Evolutionary conservation across 352 stramenopile genomes (phyloP), one percentile per base, ranked within the genome.

Genomic region (Peronosclerospora sorghi): DNA sequence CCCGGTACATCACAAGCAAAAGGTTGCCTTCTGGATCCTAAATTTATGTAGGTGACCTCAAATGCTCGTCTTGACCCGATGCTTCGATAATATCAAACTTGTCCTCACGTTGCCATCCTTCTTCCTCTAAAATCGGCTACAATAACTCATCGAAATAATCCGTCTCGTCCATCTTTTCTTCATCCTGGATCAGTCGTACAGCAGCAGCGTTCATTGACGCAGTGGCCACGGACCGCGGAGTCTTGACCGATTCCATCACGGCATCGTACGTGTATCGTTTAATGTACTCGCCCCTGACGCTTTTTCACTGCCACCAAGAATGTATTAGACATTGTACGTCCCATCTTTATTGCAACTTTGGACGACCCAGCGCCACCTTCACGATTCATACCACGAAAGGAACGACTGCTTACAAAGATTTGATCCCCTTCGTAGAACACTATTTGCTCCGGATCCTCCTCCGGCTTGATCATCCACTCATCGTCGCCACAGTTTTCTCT

Each of bases 281-380:
- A 2, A 93, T 70, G 45, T 82, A 90, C 29, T 65, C 56, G 0
- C 63, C 51, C 12, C 53, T 58, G 1, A 93, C 68, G 21, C 52
- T 52, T 88, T 89, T 52, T 93, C 80, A 13, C 59, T 67, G 0
- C 80, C 77, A 13, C 80, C 80, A 8, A 93, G 59, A 32, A 93
- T 48, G 50, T 89, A 93, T 59, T 93, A 90, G 48, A 93, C 62
- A 41, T 82, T 66, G 58, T 88, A 89, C n/a, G 72, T 73, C 35
- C 64, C 70, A 32, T 89, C 77, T 7, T 72, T 68, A 43, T 86
- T 83, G 21, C 53, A 49, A 6, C 57, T 41, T 29, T 57, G 39
- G 10, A 93, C 55, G 21, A 68, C 62, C 49, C 80, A 9, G 72
- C 73, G 17, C 80, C 80, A 23, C 80, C 80, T 21, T 70, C 52